These are phyloP conservation scores for Podila epicladia DNA, from an alignment of 192 early-diverging fungal species.

Conservation along the genomic window DNA sequence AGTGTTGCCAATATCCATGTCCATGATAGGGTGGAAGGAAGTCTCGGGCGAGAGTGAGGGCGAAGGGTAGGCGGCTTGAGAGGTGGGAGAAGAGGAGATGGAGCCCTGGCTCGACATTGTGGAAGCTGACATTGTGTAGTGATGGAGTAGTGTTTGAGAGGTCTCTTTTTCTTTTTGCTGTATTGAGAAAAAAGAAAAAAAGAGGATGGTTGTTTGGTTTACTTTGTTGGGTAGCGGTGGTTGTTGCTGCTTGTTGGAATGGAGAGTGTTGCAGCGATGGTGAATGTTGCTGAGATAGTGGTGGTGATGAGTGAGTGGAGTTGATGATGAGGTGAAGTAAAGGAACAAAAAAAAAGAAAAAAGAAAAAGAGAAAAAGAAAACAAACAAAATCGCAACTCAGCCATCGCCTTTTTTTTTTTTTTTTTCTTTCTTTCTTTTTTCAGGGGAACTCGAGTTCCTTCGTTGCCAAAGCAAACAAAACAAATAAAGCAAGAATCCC, in stretches of 20 bases:
- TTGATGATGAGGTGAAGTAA: neutral
- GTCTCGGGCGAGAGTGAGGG: constrained; percentile 39
- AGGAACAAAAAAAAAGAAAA: constrained; percentile 1
- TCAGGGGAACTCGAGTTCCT: constrained; percentile 5
- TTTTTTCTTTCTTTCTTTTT: constrained; percentile 5
- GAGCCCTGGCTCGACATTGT: neutral
- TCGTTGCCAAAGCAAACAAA: too few relatives aligned
- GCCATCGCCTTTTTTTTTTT: neutral
- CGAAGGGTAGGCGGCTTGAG: constrained; percentile 26
- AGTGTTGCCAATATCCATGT: neutral
- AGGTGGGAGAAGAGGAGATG: constrained; percentile 4
- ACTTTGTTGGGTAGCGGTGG: too few relatives aligned
- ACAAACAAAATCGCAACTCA: neutral
- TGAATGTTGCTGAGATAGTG: neutral
- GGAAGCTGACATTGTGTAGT: constrained; percentile 5
- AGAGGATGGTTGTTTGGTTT: too few relatives aligned
- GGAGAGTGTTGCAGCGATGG: neutral
- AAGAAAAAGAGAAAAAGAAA: constrained; percentile 24
- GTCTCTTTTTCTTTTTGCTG: too few relatives aligned
- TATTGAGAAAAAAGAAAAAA: too few relatives aligned
- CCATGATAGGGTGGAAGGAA: constrained; percentile 11
- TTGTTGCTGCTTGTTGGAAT: neutral
- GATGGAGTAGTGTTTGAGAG: neutral
- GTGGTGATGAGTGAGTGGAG: neutral
- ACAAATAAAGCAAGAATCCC: neutral